Conservation (phyloP, 108 stramenopile genomes). For the Conticribra weissflogii region DNA sequence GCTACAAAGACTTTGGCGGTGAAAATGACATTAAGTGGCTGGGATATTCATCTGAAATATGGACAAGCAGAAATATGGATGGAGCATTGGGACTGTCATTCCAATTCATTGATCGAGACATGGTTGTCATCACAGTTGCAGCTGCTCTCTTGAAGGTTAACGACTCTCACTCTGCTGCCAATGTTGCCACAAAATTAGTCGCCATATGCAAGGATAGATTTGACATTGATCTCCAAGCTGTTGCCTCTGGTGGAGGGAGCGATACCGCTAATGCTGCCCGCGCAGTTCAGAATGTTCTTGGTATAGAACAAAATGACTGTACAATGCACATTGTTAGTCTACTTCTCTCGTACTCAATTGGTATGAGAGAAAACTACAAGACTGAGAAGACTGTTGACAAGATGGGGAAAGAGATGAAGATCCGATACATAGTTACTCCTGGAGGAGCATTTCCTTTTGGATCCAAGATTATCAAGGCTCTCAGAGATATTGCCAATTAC, state of each 20-base stretch:
- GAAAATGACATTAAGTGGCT: background rate
- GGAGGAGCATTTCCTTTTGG: background rate
- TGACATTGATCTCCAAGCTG: background rate
- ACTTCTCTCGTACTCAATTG: background rate
- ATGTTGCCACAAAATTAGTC: background rate
- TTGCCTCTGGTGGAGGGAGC: background rate
- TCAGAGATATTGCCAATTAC: background rate
- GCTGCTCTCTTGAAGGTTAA: background rate
- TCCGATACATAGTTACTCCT: background rate
- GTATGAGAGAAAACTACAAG: background rate
- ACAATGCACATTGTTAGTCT: background rate
- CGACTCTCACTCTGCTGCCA: background rate
- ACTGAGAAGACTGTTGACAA: background rate
- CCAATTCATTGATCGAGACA: background rate
- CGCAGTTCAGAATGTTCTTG: background rate
- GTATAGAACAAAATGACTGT: background rate
- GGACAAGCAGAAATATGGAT: background rate
- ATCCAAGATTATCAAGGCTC: background rate
- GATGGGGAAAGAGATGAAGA: background rate
- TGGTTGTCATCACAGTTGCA: background rate
- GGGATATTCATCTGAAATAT: background rate
- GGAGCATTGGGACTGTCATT: background rate
- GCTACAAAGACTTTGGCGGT: background rate
- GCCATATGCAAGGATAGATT: background rate
- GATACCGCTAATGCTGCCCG: background rate